phyloP scores from a whole-genome alignment of 2,329 filamentous ascomycete species.

The Chrysoporthe austroafricana region DNA sequence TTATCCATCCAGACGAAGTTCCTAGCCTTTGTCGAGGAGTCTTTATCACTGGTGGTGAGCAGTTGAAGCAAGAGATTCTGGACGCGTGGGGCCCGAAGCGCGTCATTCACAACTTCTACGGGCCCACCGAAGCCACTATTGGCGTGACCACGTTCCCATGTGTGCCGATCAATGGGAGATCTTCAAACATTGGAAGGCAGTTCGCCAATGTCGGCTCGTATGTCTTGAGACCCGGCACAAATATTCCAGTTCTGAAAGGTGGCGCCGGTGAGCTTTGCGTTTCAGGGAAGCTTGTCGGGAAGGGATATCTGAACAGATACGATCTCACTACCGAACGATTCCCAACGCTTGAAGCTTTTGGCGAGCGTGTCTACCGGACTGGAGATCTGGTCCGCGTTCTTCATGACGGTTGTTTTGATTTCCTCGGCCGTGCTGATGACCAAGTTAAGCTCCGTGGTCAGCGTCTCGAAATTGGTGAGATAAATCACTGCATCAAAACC shows the following conservation, averaged over 20 bases:
- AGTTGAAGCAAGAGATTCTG: slow-evolving; percentile 85
- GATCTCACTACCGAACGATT: slow-evolving; percentile 81
- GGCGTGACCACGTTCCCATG: slow-evolving; percentile 89
- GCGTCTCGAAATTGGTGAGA: slow-evolving; percentile 86
- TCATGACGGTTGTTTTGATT: slow-evolving; percentile 81
- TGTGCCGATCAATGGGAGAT: slow-evolving; percentile 75
- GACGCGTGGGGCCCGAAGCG: slow-evolving; percentile 79
- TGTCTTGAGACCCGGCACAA: slow-evolving; percentile 72
- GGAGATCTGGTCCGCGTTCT: slow-evolving; percentile 85
- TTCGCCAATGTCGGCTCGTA: slow-evolving; percentile 88
- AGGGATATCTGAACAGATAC: slow-evolving; percentile 81
- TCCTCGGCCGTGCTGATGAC: slow-evolving; percentile 85
- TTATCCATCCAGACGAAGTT: slow-evolving; percentile 79
- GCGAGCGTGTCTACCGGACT: slow-evolving; percentile 77
- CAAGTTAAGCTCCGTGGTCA: slow-evolving; percentile 92
- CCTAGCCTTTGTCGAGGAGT: slow-evolving; percentile 80
- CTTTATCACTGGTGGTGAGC: slow-evolving; percentile 92
- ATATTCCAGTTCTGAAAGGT: slow-evolving; percentile 73
- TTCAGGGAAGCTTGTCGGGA: slow-evolving; percentile 83
- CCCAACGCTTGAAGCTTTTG: slow-evolving; percentile 60
- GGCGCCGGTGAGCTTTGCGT: slow-evolving; percentile 88
- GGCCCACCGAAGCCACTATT: slow-evolving; percentile 91
- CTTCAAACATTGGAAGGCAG: slow-evolving; percentile 84
- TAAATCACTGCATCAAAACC: slow-evolving; percentile 78
- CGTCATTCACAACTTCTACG: slow-evolving; percentile 91